Conservation (phyloP, 768 basidiomycete species). For the Lactarius tabidus region DNA sequence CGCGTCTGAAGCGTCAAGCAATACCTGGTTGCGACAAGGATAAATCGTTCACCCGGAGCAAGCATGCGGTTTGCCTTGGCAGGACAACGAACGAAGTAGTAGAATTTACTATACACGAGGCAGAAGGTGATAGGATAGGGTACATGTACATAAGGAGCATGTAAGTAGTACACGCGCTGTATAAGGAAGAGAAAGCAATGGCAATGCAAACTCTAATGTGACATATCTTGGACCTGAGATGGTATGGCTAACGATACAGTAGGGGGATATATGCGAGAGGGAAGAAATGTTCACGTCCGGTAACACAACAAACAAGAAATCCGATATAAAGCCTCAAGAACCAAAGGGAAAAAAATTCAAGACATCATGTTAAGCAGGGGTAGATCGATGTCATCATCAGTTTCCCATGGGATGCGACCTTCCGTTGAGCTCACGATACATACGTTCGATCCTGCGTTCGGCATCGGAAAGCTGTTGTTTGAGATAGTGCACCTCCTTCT, state of each 20-base stretch:
- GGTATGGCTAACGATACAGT: constrained; percentile 21
- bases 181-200: neutral
- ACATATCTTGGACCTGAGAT: constrained; percentile 5
- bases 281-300: neutral
- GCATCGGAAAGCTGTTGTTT: constrained; percentile 18
- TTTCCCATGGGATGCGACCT: constrained; percentile 17
- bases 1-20: neutral
- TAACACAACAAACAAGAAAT: neutral
- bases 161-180: constrained; percentile 9
- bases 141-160: neutral
- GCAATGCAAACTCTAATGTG: constrained; percentile 9
- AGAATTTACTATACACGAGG: constrained; percentile 4
- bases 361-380: neutral
- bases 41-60: neutral
- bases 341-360: neutral
- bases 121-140: neutral
- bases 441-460: constrained; percentile 17
- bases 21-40: neutral
- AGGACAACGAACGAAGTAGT: neutral
- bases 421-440: constrained; percentile 20
- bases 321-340: neutral
- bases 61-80: neutral
- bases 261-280: constrained; percentile 1
- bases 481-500: constrained; percentile 17
- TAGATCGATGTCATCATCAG: neutral